Conservation (phyloP, 1,139 yeast genomes). For the Debaryomyces sp. region DNA sequence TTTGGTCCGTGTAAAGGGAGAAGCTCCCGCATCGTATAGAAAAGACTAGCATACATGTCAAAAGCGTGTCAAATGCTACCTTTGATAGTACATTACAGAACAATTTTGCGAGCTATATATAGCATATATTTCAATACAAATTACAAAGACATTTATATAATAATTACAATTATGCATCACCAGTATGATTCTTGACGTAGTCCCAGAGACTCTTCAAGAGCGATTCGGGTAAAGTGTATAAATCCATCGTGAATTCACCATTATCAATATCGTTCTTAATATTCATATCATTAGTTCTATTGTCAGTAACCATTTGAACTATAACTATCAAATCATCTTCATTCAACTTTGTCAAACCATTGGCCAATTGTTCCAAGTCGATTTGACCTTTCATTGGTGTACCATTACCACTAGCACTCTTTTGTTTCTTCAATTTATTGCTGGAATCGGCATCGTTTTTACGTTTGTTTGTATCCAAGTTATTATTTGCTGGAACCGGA, state of each 20-base stretch:
- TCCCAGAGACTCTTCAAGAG: constrained; percentile 94
- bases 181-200: constrained; percentile 73
- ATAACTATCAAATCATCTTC: constrained; percentile 95
- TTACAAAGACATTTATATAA: constrained; percentile 1
- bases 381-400: constrained; percentile 67
- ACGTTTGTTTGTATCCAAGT: constrained; percentile 34
- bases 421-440: constrained; percentile 68
- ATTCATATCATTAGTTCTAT: constrained; percentile 93
- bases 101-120: neutral
- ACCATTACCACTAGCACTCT: constrained; percentile 46
- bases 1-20: constrained; percentile 51
- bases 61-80: neutral
- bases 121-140: constrained; percentile 6
- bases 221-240: constrained; percentile 90
- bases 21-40: neutral
- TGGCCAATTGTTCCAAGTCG: constrained; percentile 89
- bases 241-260: constrained; percentile 97
- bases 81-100: neutral
- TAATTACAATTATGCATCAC: constrained; percentile 28
- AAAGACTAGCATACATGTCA: neutral
- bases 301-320: constrained; percentile 97
- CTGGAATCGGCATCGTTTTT: constrained; percentile 24
- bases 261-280: constrained; percentile 94
- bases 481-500: constrained; percentile 57
- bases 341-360: constrained; percentile 80